phyloP scores from a whole-genome alignment of 768 basidiomycete genomes.

The Suillus bovinus region DNA sequence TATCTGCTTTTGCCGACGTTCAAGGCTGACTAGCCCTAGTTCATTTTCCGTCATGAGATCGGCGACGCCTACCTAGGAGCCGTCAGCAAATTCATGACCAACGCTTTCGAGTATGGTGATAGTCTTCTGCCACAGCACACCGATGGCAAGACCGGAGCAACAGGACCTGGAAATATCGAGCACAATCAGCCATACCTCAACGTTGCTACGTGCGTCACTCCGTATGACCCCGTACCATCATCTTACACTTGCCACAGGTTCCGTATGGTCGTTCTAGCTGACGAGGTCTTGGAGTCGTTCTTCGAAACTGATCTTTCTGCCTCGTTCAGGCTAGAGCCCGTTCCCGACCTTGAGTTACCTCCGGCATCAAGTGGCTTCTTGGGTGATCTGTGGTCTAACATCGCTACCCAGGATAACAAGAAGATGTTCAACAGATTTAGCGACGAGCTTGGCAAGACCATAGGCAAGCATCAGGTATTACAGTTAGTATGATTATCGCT shows the following conservation, averaged over 20 bases:
- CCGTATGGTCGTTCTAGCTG: conserved; percentile 98
- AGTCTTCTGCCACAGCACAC: conserved; percentile 64
- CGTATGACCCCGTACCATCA: conserved; percentile 1
- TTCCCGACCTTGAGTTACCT: conserved; percentile 67
- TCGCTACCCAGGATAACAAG: conserved; percentile 90
- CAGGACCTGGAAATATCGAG: conserved; percentile 49
- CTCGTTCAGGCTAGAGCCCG: conserved; percentile 79
- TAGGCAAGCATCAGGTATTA: conserved; percentile 86
- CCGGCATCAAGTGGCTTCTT: conserved; percentile 59
- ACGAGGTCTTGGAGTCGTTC: conserved; percentile 95
- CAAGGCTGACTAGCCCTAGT: conserved; percentile 48
- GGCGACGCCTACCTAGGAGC: conserved; percentile 97
- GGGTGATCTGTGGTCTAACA: conserved; percentile 86
- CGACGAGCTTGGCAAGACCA: conserved; percentile 92
- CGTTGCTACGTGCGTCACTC: conserved; percentile 69
- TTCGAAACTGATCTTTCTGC: conserved; percentile 90
- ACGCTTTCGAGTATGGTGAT: conserved; percentile 97
- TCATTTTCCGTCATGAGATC: conserved; percentile 96
- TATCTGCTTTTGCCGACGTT: conserved; percentile 9
- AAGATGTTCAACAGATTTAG: conserved; percentile 92
- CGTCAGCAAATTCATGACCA: conserved; percentile 96
- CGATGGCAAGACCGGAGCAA: conserved; percentile 36
- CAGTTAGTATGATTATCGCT: not conserved
- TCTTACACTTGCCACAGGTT: conserved; percentile 54
- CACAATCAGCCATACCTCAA: conserved; percentile 92